Percentiles rank a stretch among this genome's conserved stretches.
These are phyloP conservation scores for Huiozyma sinensis DNA, from an alignment of 805 yeast genomes.

Conservation along the genomic window DNA sequence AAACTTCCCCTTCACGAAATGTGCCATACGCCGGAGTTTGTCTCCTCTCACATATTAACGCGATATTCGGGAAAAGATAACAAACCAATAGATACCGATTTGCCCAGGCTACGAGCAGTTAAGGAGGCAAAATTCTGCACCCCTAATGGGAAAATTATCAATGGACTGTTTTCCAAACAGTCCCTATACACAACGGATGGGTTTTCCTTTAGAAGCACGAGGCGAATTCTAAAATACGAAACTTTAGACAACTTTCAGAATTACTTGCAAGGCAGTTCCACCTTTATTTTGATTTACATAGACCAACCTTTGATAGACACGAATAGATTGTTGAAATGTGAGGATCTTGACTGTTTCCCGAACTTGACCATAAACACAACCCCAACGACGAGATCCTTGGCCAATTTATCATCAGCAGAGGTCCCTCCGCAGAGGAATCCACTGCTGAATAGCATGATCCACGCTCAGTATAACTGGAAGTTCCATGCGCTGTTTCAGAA, in stretches of 20 bases:
- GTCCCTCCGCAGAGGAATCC: too few relatives aligned
- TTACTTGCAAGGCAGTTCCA: slow-evolving; percentile 46
- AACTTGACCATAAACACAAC: background rate
- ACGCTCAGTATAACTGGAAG: too few relatives aligned
- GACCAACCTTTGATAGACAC: slow-evolving; percentile 38
- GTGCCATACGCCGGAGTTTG: slow-evolving; percentile 28
- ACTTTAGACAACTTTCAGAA: slow-evolving; percentile 46
- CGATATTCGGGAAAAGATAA: slow-evolving; percentile 12
- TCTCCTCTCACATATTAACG: slow-evolving; percentile 33
- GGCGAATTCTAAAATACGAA: slow-evolving; percentile 35
- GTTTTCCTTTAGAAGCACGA: slow-evolving; percentile 36
- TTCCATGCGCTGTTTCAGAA: too few relatives aligned
- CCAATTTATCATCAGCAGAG: too few relatives aligned
- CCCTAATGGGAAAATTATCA: background rate
- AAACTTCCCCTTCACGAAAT: slow-evolving; percentile 36
- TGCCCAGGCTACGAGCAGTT: background rate
- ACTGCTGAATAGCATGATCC: too few relatives aligned
- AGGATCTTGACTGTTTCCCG: background rate
- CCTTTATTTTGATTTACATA: slow-evolving; percentile 47
- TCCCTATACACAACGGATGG: slow-evolving; percentile 48
- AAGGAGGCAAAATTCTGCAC: too few relatives aligned
- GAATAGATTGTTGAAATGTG: background rate
- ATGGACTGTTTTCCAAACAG: slow-evolving; percentile 35
- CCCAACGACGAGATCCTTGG: too few relatives aligned
- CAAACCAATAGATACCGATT: slow-evolving; percentile 36